These are phyloP conservation scores for Ophiobolus disseminans DNA, from an alignment of 2,329 filamentous ascomycete species.

Conservation along the genomic window DNA sequence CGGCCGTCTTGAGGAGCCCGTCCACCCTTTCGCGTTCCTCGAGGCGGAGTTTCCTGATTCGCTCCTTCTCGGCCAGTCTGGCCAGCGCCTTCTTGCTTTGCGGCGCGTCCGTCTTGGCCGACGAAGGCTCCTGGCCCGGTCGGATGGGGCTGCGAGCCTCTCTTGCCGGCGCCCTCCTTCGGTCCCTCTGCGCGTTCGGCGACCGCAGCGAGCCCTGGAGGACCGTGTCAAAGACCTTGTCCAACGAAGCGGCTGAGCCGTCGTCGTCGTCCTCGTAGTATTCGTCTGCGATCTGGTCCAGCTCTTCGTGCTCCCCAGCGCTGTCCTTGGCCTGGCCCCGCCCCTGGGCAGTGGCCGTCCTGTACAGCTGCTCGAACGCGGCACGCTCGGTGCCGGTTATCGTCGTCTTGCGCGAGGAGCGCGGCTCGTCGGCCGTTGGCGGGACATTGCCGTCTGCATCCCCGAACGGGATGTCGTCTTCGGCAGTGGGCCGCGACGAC, in stretches of 20 bases:
- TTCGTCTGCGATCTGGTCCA: constrained; percentile 41
- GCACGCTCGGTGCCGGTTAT: constrained; percentile 46
- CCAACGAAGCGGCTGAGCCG: constrained; percentile 20
- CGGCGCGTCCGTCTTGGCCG: constrained; percentile 1
- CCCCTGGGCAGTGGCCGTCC: constrained; percentile 31
- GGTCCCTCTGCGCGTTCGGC: constrained; percentile 14
- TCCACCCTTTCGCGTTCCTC: constrained; percentile 62
- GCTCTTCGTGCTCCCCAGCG: constrained; percentile 17
- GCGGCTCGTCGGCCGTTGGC: constrained; percentile 22
- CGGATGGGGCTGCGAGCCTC: too few relatives aligned
- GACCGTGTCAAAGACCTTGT: constrained; percentile 41
- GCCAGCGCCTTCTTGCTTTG: constrained; percentile 13
- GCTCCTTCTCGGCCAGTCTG: not conserved
- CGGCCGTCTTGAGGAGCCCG: constrained; percentile 60
- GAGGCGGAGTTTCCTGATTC: constrained; percentile 19
- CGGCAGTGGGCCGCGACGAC: constrained; percentile 21
- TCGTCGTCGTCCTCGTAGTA: constrained; percentile 43
- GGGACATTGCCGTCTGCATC: constrained; percentile 50
- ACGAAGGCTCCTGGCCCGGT: too few relatives aligned
- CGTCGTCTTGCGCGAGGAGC: constrained; percentile 35
- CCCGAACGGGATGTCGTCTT: constrained; percentile 23
- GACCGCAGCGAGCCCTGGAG: constrained; percentile 21
- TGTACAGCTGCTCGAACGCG: constrained; percentile 46
- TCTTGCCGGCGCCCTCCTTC: not conserved
- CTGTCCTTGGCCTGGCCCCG: constrained; percentile 20